phyloP scores from a whole-genome alignment of 2,329 filamentous ascomycete genomes.

The Alternaria consortialis region DNA sequence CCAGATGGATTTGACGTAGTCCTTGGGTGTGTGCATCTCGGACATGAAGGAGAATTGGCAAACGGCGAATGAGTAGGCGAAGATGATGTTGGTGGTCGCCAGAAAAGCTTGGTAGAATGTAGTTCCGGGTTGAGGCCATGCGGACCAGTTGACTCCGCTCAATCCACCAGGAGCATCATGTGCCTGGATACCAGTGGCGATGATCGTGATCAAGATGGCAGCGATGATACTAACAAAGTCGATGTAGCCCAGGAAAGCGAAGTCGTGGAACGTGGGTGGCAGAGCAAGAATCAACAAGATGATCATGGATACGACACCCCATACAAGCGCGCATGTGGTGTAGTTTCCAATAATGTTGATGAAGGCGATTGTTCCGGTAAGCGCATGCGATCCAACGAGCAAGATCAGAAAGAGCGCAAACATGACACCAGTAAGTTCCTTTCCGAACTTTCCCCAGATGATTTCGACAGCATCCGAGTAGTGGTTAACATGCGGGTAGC shows the following conservation, averaged over 20 bases:
- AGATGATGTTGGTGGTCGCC: conserved; percentile 44
- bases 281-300: conserved; percentile 69
- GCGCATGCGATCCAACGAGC: conserved; percentile 74
- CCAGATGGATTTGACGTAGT: conserved; percentile 65
- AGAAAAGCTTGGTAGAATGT: conserved; percentile 73
- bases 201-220: conserved; percentile 74
- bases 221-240: conserved; percentile 71
- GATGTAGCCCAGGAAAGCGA: conserved; percentile 64
- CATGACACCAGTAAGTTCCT: conserved; percentile 67
- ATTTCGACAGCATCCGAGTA: conserved; percentile 75
- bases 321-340: conserved; percentile 70
- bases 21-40: conserved; percentile 70
- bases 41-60: conserved; percentile 75
- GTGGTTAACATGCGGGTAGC: conserved; percentile 68
- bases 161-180: conserved; percentile 45
- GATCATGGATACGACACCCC: conserved; percentile 67
- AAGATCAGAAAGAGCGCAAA: conserved; percentile 57
- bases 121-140: conserved; percentile 42
- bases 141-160: conserved; percentile 39
- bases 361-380: conserved; percentile 73
- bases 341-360: conserved; percentile 70
- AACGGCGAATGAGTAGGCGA: conserved; percentile 63
- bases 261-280: conserved; percentile 70
- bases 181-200: conserved; percentile 65
- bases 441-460: conserved; percentile 63